Evolutionary conservation across 2,329 filamentous ascomycete genomes (phyloP).

Genomic region (Lecanosticta acicola): DNA sequence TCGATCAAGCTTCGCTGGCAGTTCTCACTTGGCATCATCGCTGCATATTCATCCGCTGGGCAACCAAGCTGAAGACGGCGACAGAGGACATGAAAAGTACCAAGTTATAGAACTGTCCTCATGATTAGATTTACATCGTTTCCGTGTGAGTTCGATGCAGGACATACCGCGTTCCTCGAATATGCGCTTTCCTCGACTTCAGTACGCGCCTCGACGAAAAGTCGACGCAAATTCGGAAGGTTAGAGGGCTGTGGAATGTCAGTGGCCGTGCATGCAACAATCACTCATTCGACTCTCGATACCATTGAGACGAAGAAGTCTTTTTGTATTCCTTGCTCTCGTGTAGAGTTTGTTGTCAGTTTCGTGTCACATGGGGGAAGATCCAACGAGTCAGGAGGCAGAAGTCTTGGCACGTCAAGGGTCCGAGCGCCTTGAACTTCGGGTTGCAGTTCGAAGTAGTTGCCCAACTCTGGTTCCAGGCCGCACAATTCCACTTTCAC

Average conservation of each 20-base stretch:
- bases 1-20: not conserved
- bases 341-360: constrained; percentile 1
- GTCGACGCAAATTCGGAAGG: constrained; percentile 87
- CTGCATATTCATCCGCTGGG: constrained; percentile 66
- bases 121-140: too few species aligned
- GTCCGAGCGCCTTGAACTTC: not conserved
- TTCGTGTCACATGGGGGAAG: not conserved
- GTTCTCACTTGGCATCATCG: too few species aligned
- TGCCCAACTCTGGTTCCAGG: not conserved
- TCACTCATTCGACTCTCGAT: too few species aligned
- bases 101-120: constrained; percentile 83
- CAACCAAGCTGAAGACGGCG: constrained; percentile 86
- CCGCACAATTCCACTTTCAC: not conserved
- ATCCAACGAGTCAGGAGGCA: not conserved
- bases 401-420: not conserved
- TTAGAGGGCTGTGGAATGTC: constrained; percentile 53
- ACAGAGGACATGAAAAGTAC: constrained; percentile 96
- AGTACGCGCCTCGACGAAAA: constrained; percentile 90
- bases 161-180: constrained; percentile 74
- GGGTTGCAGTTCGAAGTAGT: not conserved
- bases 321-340: not conserved
- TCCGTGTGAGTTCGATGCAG: not conserved
- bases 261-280: not conserved
- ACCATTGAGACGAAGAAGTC: too few species aligned
- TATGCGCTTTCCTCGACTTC: constrained; percentile 93